Evolutionary conservation across 176 grass and related monocot genomes (phyloP), one percentile per base, ranked within the genome.

Genomic region (Ampelocalamus luodianensis): DNA sequence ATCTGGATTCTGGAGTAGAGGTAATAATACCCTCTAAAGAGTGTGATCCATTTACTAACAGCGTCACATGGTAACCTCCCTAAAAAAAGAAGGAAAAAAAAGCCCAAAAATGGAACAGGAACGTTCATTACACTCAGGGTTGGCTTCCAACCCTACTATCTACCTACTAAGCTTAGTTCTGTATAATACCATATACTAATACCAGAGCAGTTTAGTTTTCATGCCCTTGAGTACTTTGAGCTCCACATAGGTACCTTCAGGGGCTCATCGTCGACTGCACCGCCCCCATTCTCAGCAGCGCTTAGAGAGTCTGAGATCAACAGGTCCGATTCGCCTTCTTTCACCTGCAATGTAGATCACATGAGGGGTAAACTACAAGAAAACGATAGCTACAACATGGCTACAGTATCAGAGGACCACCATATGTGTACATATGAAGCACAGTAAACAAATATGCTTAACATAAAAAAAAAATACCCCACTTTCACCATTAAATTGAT

Each of bases 191-290:
- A 10, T 76, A 20, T 63, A 63, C 56, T 63, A 84, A 39, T 34
- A 12, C 23, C 24, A 63, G 55, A 55, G 24, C 67, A 69, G n/a
- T 44, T 18, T 77, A 69, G n/a, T 44, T 18, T 77, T 95, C 83
- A 95, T 20, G 86, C 90, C 65, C 51, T 73, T 8, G 91, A 83
- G 65, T 95, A 92, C 85, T 92, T 88, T 1, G 93, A 90, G 83
- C 82, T 95, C 93, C 93, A 95, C 89, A 86, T 83, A 24, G 96
- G 86, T 12, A 83, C 89, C 89, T 93, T 99, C 80, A 88, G 78
- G 61, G 90, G 59, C 65, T 89, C 96, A 10, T 94, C 91, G 4
- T 77, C 56, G 39, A 82, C 68, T 66, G 86, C 49, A 37, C 76
- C 85, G 32, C 78, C 60, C 20, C 93, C 96, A 18, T 87, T 85